Evolutionary conservation across 768 basidiomycete genomes (phyloP), one percentile per base, ranked within the genome.

Genomic region (Trichaptum fuscoviolaceum): DNA sequence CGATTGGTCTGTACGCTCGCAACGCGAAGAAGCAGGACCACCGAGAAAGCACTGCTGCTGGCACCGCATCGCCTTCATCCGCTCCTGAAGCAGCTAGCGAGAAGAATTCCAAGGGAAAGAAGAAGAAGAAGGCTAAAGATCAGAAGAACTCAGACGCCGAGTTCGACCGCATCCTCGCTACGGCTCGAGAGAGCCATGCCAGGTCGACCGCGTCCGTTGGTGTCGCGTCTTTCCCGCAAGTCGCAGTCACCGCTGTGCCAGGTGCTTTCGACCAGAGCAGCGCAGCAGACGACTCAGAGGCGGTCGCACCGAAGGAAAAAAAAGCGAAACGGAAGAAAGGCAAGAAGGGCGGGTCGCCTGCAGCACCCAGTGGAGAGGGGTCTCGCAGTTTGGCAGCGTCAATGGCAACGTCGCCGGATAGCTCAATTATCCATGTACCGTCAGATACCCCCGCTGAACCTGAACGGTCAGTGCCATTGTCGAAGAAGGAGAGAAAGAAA

Each of bases 221-320:
- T 30, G 30, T 64, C 25, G 64, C 26, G 30, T 71, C 65, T 59
- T 64, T 66, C 67, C 61, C 67, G 65, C 64, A 60, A 63, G 63
- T 62, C 62, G 57, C 64, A 27, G 70, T 27, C 20, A 63, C 60
- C 35, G 25, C 67, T 69, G 74, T 85, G 24, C 84, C 85, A 5
- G 84, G 85, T 5, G 76, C 76, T 57, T 83, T 85, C 70, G 80
- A 82, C 61, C 61, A 70, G 6, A 52, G 61, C 35, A 70, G 67
- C 18, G 57, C 23, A 15, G 35, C 63, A 7, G 64, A 57, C 35
- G 67, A 63, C 58, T 62, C 67, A 25, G 72, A 72, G 15, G 63
- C 65, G 6, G 36, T 59, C 0, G 67, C 52, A 58, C 30, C 12
- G 35, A 73, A 73, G 69, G 66, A 57, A 35, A 75, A 74, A 68